Percentiles rank a stretch among this genome's conserved stretches.
These are phyloP conservation scores for Spencermartinsiella europaea DNA, from an alignment of 805 yeast genomes.

Conservation along the genomic window DNA sequence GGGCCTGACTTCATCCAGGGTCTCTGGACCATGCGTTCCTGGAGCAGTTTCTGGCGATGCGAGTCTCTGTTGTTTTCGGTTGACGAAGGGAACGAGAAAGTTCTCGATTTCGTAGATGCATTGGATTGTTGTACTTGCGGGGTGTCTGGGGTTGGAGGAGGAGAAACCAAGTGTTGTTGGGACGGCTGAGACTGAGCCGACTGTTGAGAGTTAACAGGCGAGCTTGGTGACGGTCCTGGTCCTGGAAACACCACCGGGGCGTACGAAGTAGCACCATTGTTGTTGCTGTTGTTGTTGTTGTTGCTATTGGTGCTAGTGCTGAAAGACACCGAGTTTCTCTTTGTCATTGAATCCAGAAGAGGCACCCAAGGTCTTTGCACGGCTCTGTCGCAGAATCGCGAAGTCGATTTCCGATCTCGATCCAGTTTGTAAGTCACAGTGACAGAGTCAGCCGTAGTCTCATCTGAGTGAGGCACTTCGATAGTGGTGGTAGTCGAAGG, in stretches of 20 bases:
- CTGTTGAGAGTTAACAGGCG: not conserved
- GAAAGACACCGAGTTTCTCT: not conserved
- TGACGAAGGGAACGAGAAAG: constrained; percentile 1
- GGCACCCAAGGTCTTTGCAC: not conserved
- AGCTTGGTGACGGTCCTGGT: not conserved
- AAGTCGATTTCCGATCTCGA: not conserved
- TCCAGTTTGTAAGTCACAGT: not conserved
- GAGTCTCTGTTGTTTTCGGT: not conserved
- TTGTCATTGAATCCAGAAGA: not conserved
- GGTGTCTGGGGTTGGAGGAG: not conserved
- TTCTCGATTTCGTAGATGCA: not conserved
- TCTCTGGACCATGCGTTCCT: constrained; percentile 2
- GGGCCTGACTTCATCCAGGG: not conserved
- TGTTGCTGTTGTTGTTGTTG: not conserved
- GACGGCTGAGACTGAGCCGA: not conserved
- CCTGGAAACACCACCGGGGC: not conserved
- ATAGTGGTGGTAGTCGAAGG: not conserved
- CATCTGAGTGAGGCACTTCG: not conserved
- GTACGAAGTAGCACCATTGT: not conserved
- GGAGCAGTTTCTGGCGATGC: constrained; percentile 1
- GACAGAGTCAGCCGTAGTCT: not conserved
- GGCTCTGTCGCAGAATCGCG: not conserved
- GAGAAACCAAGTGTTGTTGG: not conserved
- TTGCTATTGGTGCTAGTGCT: no score
- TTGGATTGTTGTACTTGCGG: not conserved